Evolutionary conservation across 176 grass and related monocot species (phyloP), one percentile per base, ranked within the genome.

Genomic region (Puya raimondii): DNA sequence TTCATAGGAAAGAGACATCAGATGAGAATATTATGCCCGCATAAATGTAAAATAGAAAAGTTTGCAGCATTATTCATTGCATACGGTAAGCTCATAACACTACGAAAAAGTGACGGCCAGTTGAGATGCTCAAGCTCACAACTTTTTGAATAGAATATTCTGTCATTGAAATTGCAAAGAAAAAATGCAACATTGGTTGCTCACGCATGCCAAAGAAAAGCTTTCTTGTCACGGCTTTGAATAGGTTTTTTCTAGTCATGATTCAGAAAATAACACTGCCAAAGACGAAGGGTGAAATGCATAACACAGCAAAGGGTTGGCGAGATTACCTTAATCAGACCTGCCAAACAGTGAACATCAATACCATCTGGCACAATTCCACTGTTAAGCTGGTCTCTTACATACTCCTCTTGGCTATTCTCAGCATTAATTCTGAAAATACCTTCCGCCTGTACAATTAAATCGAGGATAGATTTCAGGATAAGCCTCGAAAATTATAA

Each of bases 351-450:
- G 56, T 97, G 93, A 51, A 90, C 76, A 77, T 92, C 89, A 48
- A 83, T 49, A 17, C 27, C 71, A 20, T 87, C 84, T 1, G 83
- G 88, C 12, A 90, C 79, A 58, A 81, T 27, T 51, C 86, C 93
- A 47, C 79, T 50, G 76, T 92, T 83, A 33, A 97, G 86, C 42
- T 92, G 74, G 52, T 87, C 79, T 53, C 89, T 70, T 8, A 87
- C 74, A 51, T 54, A 50, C 61, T 84, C 81, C 70, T 97, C 93
- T 70, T 88, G 89, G 50, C 20, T 71, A 48, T 63, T 84, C 49
- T 92, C 93, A 33, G 93, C 81, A 64, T 88, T 59, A 21, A 96
- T 79, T 51, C 93, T 66, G 89, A 92, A 96, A 71, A 96, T 92
- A 42, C 93, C 89, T 76, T 96, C 89, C 7, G 70, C 66, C 85